Percentiles rank a stretch among this genome's conserved stretches.
These are phyloP conservation scores for Trichoderma aggressivum DNA, from an alignment of 2,329 filamentous ascomycete species.

Conservation along the genomic window DNA sequence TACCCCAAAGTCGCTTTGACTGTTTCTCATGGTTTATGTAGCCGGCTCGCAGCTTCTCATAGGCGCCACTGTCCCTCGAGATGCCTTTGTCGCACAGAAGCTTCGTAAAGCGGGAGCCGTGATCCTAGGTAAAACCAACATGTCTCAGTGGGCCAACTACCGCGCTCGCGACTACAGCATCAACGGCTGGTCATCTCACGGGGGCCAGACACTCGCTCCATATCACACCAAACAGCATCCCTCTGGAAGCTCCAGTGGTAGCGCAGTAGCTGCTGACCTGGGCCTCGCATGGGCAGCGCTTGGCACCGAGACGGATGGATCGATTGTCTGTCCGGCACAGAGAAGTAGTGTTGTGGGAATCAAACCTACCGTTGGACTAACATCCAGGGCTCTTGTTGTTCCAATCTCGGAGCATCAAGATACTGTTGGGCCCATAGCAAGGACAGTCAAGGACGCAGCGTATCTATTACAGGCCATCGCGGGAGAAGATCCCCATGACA, in stretches of 20 bases:
- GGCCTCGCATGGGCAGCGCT: constrained; percentile 57
- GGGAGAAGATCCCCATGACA: constrained; percentile 57
- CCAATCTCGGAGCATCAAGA: constrained; percentile 62
- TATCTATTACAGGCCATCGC: constrained; percentile 60
- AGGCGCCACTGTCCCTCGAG: constrained; percentile 51
- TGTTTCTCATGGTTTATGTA: neutral
- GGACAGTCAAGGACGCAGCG: constrained; percentile 61
- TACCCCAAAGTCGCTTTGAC: too few relatives aligned
- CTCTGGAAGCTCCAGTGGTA: constrained; percentile 58
- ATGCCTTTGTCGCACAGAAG: constrained; percentile 56
- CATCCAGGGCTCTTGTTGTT: constrained; percentile 59
- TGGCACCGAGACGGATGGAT: constrained; percentile 55
- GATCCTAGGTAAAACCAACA: constrained; percentile 61
- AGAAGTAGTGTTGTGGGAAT: constrained; percentile 62
- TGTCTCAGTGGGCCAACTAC: constrained; percentile 62
- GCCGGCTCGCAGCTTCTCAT: constrained; percentile 57
- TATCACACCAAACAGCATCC: constrained; percentile 62
- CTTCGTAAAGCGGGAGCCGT: constrained; percentile 58
- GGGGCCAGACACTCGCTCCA: constrained; percentile 58
- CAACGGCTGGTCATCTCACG: constrained; percentile 62
- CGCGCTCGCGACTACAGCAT: constrained; percentile 51
- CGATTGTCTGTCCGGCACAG: constrained; percentile 53
- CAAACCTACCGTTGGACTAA: constrained; percentile 64
- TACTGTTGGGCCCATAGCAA: constrained; percentile 59
- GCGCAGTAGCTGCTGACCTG: constrained; percentile 56